Evolutionary conservation across 2,329 filamentous ascomycete species (phyloP), one percentile per base, ranked within the genome.

Genomic region (Aspergillus sp.): DNA sequence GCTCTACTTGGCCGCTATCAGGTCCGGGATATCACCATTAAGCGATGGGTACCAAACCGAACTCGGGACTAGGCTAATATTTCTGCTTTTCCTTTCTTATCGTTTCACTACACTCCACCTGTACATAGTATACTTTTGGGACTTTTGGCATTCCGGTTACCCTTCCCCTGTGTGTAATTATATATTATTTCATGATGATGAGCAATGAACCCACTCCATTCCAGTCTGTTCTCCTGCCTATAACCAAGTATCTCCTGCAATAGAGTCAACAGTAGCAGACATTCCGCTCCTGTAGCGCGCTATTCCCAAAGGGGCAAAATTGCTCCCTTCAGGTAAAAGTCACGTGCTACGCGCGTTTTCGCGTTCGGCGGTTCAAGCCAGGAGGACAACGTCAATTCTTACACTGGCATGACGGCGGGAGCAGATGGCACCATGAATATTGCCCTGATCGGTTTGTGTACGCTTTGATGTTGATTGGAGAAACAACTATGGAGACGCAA

Each of bases 11-110:
- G 75, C 57, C 72, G 76, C 46, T 96, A 94, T 63, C 83, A 76
- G 56, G 77, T 96, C 26, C 77, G 87, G 50, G 90, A 96, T 64
- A 80, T 95, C 51, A 79, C 86, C 51, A 74, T 95, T 45, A 85
- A 81, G 69, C 78, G 91, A 51, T 96, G 89, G 88, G 81, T 86
- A 42, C 83, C 83, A 43, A 94, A 94, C 65, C 77, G 90, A 36
- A 91, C 82, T 65, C 69, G 81, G 45, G 80, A 81, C 63, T 83
- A 55, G 66, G 39, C 8, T 29, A 8, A 19, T 43, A 32, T 7
- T 41, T 26, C 40, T 35, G 19, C 19, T 19, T 19, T 19, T 19
- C 19, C 19, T 28, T 36, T 33, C 38, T 40, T 43, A 10, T 45
- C 41, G 28, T 33, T 30, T 42, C 6, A 32, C 12, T 39, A 43